These are phyloP conservation scores for Trametes pubescens DNA, from an alignment of 1,284 basidiomycete species.

Conservation along the genomic window DNA sequence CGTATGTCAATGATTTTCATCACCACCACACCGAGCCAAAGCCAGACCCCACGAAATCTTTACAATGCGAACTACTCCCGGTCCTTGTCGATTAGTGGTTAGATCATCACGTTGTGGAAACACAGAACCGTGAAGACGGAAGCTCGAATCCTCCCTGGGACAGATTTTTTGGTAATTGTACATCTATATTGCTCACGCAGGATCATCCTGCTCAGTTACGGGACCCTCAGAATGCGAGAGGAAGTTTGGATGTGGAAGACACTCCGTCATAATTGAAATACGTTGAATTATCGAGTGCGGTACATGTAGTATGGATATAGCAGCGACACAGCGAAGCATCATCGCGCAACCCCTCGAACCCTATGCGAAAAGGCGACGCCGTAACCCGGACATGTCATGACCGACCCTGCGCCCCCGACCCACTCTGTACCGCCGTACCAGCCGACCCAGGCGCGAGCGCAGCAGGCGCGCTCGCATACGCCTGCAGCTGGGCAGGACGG, in stretches of 20 bases:
- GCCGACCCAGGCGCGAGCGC: constrained; percentile 4
- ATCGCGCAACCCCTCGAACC: neutral
- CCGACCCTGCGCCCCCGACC: neutral
- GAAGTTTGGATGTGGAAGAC: too few relatives aligned
- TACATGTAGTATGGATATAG: neutral
- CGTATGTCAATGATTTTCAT: neutral
- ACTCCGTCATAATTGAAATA: neutral
- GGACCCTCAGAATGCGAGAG: too few relatives aligned
- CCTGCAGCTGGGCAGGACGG: constrained; percentile 19
- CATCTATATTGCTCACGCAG: too few relatives aligned
- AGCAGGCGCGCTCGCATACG: constrained; percentile 26
- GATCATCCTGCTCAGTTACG: neutral
- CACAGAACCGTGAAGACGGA: constrained; percentile 32
- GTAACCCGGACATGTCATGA: neutral
- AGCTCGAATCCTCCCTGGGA: constrained; percentile 35
- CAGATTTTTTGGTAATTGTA: constrained; percentile 2
- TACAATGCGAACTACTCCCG: neutral
- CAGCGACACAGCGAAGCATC: neutral
- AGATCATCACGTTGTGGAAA: constrained; percentile 43
- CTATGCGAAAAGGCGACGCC: too few relatives aligned
- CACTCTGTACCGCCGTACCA: neutral
- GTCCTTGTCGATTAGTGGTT: constrained; percentile 45
- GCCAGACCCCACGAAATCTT: too few relatives aligned
- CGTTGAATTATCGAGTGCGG: neutral
- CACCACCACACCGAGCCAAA: too few relatives aligned